These are phyloP conservation scores for Phytopythium aichiense DNA, from an alignment of 352 stramenopile genomes.

Conservation along the genomic window DNA sequence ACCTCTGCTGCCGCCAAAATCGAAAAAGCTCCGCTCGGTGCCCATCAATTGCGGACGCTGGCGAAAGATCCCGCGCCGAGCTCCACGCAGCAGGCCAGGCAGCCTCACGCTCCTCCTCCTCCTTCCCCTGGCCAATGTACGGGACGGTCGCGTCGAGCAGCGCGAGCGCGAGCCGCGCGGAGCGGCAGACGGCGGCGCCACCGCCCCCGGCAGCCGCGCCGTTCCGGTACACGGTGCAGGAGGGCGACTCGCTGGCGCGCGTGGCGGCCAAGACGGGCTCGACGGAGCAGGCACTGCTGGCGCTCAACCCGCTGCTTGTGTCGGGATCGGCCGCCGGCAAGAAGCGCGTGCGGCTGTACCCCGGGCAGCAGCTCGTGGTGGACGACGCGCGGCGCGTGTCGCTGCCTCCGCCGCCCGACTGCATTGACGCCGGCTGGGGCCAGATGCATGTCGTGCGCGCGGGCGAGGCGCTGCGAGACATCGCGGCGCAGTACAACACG, in stretches of 20 bases:
- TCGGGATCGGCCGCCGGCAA: neutral
- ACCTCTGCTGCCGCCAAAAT: slow-evolving; percentile 3
- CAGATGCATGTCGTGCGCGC: slow-evolving; percentile 78
- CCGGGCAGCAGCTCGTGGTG: slow-evolving; percentile 71
- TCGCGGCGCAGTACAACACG: slow-evolving; percentile 78
- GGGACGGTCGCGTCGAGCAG: slow-evolving; percentile 33
- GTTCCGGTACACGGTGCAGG: slow-evolving; percentile 71
- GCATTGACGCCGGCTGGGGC: slow-evolving; percentile 80
- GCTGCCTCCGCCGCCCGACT: slow-evolving; percentile 66
- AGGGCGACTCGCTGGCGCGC: slow-evolving; percentile 53
- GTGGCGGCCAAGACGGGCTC: slow-evolving; percentile 68
- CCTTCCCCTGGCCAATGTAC: slow-evolving; percentile 21
- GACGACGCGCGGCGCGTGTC: slow-evolving; percentile 66
- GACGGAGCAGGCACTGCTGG: slow-evolving; percentile 43
- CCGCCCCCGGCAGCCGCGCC: slow-evolving; percentile 38
- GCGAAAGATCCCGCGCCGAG: neutral
- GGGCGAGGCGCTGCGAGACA: slow-evolving; percentile 62
- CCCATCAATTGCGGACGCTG: neutral
- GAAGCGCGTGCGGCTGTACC: slow-evolving; percentile 50
- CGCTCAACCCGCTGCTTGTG: slow-evolving; percentile 67
- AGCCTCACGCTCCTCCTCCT: no score
- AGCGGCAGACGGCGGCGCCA: slow-evolving; percentile 10
- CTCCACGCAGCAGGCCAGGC: neutral
- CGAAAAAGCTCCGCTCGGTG: neutral
- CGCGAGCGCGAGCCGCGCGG: slow-evolving; percentile 19